Evolutionary conservation across 768 basidiomycete species (phyloP), one percentile per base, ranked within the genome.

Genomic region (Cantharellus cinnabarinus): DNA sequence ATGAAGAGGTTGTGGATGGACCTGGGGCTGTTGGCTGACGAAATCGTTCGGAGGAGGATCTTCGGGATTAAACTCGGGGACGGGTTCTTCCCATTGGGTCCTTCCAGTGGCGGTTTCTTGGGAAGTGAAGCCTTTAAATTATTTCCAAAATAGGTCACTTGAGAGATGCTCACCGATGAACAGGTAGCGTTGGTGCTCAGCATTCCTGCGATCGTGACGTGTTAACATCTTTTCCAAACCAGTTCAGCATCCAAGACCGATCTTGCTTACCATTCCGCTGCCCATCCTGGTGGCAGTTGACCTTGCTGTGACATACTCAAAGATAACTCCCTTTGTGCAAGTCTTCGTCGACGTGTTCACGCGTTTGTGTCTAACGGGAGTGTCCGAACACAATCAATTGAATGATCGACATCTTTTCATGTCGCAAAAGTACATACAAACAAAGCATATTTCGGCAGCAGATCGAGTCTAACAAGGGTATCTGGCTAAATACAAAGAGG

Each of bases 261-360:
- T 39, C 2, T 15, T 57, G 70, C 74, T 64, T 68, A 89, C 93
- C 93, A 95, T 76, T 93, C 84, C 68, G 89, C 86, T 63, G 78
- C 75, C 93, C 93, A 95, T 48, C 91, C 93, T 63, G 83, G 84
- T 61, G 93, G 93, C 42, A 95, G 71, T 69, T 87, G 65, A n/a
- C n/a, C n/a, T n/a, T n/a, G n/a, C n/a, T n/a, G n/a, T n/a, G n/a
- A n/a, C n/a, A n/a, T n/a, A n/a, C n/a, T n/a, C n/a, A n/a, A n/a
- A n/a, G n/a, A n/a, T n/a, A n/a, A n/a, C n/a, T n/a, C n/a, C n/a
- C n/a, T n/a, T n/a, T n/a, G n/a, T n/a, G n/a, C n/a, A n/a, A n/a
- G n/a, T n/a, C n/a, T n/a, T n/a, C n/a, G n/a, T n/a, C n/a, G n/a
- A n/a, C n/a, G n/a, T n/a, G n/a, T n/a, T n/a, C n/a, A n/a, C n/a